These are phyloP conservation scores for Wickerhamiella infanticola DNA, from an alignment of 1,139 yeast species.

Conservation along the genomic window DNA sequence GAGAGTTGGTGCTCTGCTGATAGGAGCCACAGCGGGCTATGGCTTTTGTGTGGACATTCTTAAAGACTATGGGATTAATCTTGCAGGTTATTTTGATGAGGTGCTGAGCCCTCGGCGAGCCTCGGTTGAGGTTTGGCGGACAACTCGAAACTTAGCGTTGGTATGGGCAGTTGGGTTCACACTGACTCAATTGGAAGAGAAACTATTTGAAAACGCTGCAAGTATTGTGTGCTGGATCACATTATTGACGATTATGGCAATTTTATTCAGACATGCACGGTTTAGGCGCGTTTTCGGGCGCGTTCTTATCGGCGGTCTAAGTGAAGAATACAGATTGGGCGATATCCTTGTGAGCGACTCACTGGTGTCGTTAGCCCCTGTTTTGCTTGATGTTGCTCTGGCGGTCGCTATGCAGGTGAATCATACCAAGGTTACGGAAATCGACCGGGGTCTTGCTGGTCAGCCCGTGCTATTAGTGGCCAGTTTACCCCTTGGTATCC, in stretches of 20 bases:
- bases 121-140: constrained; percentile 2
- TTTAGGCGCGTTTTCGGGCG: constrained; percentile 4
- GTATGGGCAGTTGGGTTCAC: constrained; percentile 4
- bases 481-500: constrained; percentile 49
- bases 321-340: constrained; percentile 14
- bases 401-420: constrained; percentile 2
- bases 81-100: constrained; percentile 8
- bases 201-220: not conserved
- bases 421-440: constrained; percentile 1
- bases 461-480: constrained; percentile 35
- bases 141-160: not conserved
- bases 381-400: constrained; percentile 13
- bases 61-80: constrained; percentile 4
- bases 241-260: not conserved
- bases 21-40: constrained; percentile 2
- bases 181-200: constrained; percentile 3
- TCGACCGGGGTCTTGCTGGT: not conserved
- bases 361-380: constrained; percentile 13
- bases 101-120: constrained; percentile 3
- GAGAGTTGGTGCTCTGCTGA: constrained; percentile 1
- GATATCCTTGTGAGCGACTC: constrained; percentile 15
- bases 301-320: constrained; percentile 10
- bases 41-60: constrained; percentile 6
- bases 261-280: not conserved
- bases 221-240: constrained; percentile 1